Base-by-base conservation (phyloP, 495 filamentous ascomycete species). In the Echria macrotheca region DNA sequence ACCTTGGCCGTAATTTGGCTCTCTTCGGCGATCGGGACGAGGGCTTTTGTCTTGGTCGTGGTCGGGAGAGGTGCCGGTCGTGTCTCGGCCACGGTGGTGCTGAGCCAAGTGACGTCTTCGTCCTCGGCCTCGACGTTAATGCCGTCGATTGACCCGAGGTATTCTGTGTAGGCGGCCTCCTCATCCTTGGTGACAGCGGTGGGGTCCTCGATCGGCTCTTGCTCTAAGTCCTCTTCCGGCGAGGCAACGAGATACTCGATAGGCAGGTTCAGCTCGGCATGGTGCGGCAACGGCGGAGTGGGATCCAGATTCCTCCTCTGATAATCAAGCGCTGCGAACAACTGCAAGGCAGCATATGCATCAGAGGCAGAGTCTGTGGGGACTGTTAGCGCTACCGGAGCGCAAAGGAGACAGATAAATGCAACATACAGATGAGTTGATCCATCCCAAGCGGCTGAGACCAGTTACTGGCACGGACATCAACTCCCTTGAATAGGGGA, bases 391-490 rank as follows among this genome's bases (percentile, higher is more conserved):
- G 22, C 32, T 42, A 9, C 26, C 22, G n/a, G 22, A 2, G 32
- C 18, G 22, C 10, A 48, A 12, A n/a, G 14, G 11, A 5, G 15
- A 37, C 5, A 7, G 22, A 31, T 15, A 23, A 18, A n/a, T n/a
- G n/a, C 32, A 5, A 68, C 80, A 69, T 67, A 87, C 85, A 96
- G 44, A 77, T 64, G 28, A 89, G 79, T 57, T 96, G 89, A n/a
- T 73, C 56, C 57, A 79, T 68, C 33, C 66, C 68, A 26, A 95
- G 67, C 3, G 71, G 46, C 35, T 68, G 63, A 15, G 78, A 73
- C 90, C 90, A 96, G 64, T 91, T 73, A 49, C 86, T 79, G 11
- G 69, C 71, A 12, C 90, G 78, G 5, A 90, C 84, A 36, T 76
- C 70, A 1, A 65, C 60, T 4, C 79, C 84, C 64, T 96, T 96